A percentile compares a stretch with the other conserved stretches of the same genome.
phyloP scores from a whole-genome alignment of 2,329 filamentous ascomycete species.

The Ophidiomyces ophidiicola region DNA sequence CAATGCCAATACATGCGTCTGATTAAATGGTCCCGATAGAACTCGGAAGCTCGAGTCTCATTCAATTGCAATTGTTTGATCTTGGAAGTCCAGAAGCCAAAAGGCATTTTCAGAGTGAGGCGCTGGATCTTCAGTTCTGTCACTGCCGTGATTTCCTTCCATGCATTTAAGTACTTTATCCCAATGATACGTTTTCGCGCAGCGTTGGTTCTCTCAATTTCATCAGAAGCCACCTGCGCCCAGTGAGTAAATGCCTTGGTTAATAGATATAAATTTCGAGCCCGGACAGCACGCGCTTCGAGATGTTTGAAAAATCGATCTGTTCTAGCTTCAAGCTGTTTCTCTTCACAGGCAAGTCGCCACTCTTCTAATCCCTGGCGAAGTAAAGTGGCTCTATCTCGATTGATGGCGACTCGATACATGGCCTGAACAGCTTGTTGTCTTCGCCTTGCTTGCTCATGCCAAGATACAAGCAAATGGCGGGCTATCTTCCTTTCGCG shows the following conservation, averaged over 20 bases:
- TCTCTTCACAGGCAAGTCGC: constrained; percentile 31
- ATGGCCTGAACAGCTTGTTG: constrained; percentile 29
- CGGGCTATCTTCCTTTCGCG: constrained; percentile 29
- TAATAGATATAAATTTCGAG: constrained; percentile 53
- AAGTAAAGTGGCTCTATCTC: constrained; percentile 42
- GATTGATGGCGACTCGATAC: constrained; percentile 35
- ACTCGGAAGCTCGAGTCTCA: constrained; percentile 24
- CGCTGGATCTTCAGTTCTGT: constrained; percentile 44
- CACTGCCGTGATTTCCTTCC: constrained; percentile 52
- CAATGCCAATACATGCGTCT: constrained; percentile 31
- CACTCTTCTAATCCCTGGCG: constrained; percentile 43
- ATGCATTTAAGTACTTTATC: constrained; percentile 55
- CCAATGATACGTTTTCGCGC: constrained; percentile 60
- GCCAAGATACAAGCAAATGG: constrained; percentile 38
- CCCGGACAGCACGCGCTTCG: constrained; percentile 49
- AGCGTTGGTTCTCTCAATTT: constrained; percentile 52
- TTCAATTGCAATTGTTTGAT: constrained; percentile 27
- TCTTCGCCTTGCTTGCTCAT: constrained; percentile 31
- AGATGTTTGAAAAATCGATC: constrained; percentile 44
- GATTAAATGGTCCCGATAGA: constrained; percentile 23
- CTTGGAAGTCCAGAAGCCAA: constrained; percentile 41
- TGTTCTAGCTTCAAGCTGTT: constrained; percentile 35
- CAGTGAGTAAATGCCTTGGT: constrained; percentile 57
- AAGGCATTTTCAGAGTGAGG: constrained; percentile 43
- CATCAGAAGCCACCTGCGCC: constrained; percentile 52